Base-by-base conservation (phyloP, 495 filamentous ascomycete species). In the Tuber magnatum region DNA sequence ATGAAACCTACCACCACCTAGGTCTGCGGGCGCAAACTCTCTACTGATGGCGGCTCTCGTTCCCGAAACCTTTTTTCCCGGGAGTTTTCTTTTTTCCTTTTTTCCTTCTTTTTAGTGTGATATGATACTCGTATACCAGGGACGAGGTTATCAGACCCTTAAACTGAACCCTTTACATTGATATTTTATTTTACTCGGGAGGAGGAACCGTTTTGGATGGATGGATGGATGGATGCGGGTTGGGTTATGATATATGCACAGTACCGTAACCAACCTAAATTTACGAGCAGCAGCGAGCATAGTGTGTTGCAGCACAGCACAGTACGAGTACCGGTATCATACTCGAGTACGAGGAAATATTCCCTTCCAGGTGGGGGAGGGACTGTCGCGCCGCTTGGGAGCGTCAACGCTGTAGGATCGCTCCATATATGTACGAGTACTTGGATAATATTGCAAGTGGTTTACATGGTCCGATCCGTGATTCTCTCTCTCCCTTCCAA, bases 111-210 rank as follows among this genome's bases (percentile, higher is more conserved):
- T 32, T 9, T 20, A 1, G 10, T 61, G n/a, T n/a, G n/a, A n/a
- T n/a, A n/a, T n/a, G n/a, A n/a, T n/a, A n/a, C 22, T 28, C 12
- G 14, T 8, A 18, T n/a, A 35, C 14, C 56, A 32, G 56, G 56
- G 56, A 35, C 56, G 56, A 35, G 56, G 56, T 65, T 65, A 65
- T 35, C 56, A 65, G 28, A 65, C 56, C 28, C 56, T 32, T 65
- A 35, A 35, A 65, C 56, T 65, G 56, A 65, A 14, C 28, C 56
- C 28, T 35, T 16, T 65, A 28, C 56, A 28, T 65, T 20, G 28
- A 20, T 65, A 65, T 65, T 35, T 28, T 14, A 65, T 65, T 65
- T 65, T 65, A 65, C 56, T 65, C 56, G 56, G 56, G 56, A 65
- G 56, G 56, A 65, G 56, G 12, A 35, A 65, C 56, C 32, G 14